Conservation (phyloP, 441 rosid genomes). For the Aleurites moluccanus region DNA sequence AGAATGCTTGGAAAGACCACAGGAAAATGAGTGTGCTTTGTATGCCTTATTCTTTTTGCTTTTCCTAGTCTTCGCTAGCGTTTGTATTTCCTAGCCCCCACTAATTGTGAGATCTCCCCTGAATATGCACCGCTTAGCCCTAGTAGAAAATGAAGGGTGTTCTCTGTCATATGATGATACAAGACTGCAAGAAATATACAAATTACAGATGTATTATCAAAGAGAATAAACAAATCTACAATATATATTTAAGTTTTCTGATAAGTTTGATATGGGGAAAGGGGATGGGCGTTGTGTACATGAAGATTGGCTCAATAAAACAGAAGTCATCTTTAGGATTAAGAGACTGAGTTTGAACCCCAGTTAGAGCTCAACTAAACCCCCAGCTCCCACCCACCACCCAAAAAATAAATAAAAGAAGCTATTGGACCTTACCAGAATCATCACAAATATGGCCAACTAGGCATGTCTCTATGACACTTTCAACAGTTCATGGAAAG, state of each 20-base stretch:
- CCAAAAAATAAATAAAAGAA: not conserved
- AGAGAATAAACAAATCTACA: not conserved
- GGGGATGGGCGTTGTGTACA: too few relatives aligned
- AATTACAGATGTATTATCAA: not conserved
- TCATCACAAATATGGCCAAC: not conserved
- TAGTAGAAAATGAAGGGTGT: not conserved
- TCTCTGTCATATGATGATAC: not conserved
- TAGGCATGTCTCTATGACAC: conserved; percentile 51
- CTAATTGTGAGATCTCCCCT: not conserved
- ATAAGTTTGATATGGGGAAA: not conserved
- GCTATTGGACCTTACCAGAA: conserved; percentile 16
- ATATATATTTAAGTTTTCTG: not conserved
- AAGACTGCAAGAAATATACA: not conserved
- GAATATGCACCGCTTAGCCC: not conserved
- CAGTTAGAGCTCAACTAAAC: too few relatives aligned
- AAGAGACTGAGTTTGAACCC: too few relatives aligned
- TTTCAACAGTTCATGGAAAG: conserved; percentile 86
- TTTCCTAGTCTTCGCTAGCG: not conserved
- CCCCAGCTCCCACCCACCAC: too few relatives aligned
- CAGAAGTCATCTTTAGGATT: too few relatives aligned
- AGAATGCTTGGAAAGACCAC: not conserved
- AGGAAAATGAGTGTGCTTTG: not conserved
- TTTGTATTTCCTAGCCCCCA: not conserved
- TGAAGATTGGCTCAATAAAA: too few relatives aligned
- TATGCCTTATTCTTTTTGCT: not conserved